Evolutionary conservation across 257 asterid genomes (phyloP), one percentile per base, ranked within the genome.

Genomic region (Sherardia arvensis): DNA sequence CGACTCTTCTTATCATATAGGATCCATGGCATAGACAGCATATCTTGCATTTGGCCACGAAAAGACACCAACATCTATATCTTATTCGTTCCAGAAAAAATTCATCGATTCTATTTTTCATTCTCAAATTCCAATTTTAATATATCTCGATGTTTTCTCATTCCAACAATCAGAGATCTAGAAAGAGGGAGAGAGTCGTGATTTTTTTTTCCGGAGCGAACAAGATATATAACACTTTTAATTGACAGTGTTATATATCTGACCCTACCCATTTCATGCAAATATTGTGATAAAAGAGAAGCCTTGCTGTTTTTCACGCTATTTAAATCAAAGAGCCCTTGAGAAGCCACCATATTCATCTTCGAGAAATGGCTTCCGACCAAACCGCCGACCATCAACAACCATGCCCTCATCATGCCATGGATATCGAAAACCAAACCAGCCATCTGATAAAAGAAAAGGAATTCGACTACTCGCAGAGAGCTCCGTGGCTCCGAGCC

Each of bases 401-500:
- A 9, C 26, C 69, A 36, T 68, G 30, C 58, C 61, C 73, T 57
- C 12, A 8, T 57, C 12, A 8, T 34, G 43, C 12, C 14, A 67
- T 28, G 28, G 76, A 77, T 27, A 8, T 73, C 36, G 80, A 80
- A 33, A 72, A 67, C 57, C 65, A 66, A 59, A n/a, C 25, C 2
- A 33, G 29, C 64, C 59, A 54, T 3, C 68, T 65, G 54, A 71
- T 62, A 17, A 79, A 75, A 34, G 71, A 71, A 62, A 67, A 0
- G 47, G 95, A 80, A 36, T 77, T 86, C 67, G 82, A 89, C 78
- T 89, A 86, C 86, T 67, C 94, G 0, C 78, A 79, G 54, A 81
- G 95, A 34, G 81, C 96, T 57, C 96, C 84, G 61, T 89, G 96
- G 96, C 84, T 89, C 10, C 93, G 96, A 11, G 95, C 95, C 20